Evolutionary conservation across 2,329 filamentous ascomycete species (phyloP).

Genomic region (Sclerotiophoma versabilis): DNA sequence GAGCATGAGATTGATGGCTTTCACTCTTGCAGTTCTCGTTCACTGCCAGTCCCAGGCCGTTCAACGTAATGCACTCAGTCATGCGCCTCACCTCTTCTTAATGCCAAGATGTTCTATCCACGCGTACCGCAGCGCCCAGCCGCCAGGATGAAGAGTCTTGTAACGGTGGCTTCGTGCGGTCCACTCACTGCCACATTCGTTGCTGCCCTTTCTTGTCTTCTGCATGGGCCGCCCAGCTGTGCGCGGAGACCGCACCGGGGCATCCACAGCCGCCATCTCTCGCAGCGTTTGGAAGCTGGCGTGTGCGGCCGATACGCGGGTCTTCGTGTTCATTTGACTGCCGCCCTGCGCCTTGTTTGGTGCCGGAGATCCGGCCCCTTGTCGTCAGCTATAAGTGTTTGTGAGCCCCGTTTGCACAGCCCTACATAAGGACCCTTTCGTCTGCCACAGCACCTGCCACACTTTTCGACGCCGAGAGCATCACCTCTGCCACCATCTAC

Average conservation of each 20-base stretch:
- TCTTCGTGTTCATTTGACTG: too few species aligned
- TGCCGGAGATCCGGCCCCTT: conserved; percentile 1
- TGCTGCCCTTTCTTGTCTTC: not conserved
- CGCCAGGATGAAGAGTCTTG: conserved; percentile 4
- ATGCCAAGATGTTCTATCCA: conserved; percentile 13
- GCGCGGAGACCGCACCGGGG: not conserved
- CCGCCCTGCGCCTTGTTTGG: not conserved
- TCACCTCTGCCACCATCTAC: not conserved
- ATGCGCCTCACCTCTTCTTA: conserved; percentile 6
- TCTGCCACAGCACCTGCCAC: conserved; percentile 3
- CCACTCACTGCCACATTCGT: conserved; percentile 14
- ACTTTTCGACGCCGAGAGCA: not conserved
- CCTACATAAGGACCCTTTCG: not conserved
- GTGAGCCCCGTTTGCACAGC: not conserved
- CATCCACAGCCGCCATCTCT: not conserved
- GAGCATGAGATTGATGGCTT: too few species aligned
- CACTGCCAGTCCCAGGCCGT: not conserved
- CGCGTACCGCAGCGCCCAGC: conserved; percentile 23
- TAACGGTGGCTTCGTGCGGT: conserved; percentile 6
- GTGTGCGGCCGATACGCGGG: not conserved
- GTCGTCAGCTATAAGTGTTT: not conserved
- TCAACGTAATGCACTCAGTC: conserved; percentile 1
- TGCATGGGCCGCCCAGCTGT: not conserved
- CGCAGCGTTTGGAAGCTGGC: not conserved
- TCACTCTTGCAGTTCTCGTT: too few species aligned